Evolutionary conservation across 805 yeast species (phyloP).

Genomic region (Kluyveromyces starmeri): DNA sequence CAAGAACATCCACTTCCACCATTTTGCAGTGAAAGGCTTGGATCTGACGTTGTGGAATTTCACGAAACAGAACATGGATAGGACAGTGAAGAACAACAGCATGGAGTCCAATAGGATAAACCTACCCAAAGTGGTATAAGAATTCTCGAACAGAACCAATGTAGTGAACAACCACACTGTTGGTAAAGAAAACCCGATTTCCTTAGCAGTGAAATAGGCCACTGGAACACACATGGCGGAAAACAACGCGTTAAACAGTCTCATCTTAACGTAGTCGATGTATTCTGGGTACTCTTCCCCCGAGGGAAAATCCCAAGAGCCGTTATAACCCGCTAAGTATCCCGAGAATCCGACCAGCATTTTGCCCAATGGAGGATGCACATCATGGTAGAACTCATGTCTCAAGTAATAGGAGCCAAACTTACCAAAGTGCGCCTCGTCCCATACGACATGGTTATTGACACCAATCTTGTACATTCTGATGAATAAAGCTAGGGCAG

Average conservation of each 20-base stretch:
- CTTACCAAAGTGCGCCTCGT: slow-evolving; percentile 85
- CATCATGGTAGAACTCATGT: slow-evolving; percentile 78
- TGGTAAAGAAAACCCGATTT: slow-evolving; percentile 41
- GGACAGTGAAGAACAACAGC: slow-evolving; percentile 65
- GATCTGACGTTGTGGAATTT: slow-evolving; percentile 42
- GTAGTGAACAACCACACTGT: slow-evolving; percentile 54
- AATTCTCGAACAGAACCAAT: slow-evolving; percentile 57
- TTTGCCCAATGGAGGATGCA: slow-evolving; percentile 82
- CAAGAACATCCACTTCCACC: slow-evolving; percentile 91
- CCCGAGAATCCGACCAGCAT: slow-evolving; percentile 74
- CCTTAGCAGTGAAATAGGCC: slow-evolving; percentile 61
- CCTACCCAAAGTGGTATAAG: slow-evolving; percentile 62
- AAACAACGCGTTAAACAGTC: slow-evolving; percentile 62
- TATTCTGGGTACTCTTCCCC: slow-evolving; percentile 58
- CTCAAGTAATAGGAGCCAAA: slow-evolving; percentile 74
- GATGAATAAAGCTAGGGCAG: slow-evolving; percentile 40
- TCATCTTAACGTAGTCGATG: slow-evolving; percentile 54
- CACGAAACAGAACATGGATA: slow-evolving; percentile 54
- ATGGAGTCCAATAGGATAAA: slow-evolving; percentile 72
- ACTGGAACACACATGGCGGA: slow-evolving; percentile 60
- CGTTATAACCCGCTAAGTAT: slow-evolving; percentile 73
- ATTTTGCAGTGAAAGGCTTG: slow-evolving; percentile 54
- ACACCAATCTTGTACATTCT: slow-evolving; percentile 52
- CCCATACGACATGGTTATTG: slow-evolving; percentile 67
- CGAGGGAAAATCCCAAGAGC: slow-evolving; percentile 63